These are phyloP conservation scores for Gleditsia sinensis DNA, from an alignment of 306 rosid species.

Conservation along the genomic window DNA sequence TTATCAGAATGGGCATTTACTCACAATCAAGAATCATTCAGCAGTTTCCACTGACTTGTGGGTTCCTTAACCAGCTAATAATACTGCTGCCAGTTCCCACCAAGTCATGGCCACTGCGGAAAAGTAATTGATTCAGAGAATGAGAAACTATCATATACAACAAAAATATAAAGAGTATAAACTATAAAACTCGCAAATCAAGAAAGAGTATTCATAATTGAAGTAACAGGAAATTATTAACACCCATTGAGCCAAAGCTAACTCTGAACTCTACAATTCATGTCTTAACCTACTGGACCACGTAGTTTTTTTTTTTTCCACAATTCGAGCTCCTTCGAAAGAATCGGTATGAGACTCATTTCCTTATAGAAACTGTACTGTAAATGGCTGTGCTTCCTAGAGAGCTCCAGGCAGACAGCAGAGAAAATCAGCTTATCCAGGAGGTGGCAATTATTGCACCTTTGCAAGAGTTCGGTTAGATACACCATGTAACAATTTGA, in stretches of 20 bases:
- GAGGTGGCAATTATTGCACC: constrained; percentile 52
- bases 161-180: neutral
- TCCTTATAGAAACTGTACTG: constrained; percentile 33
- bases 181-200: constrained; percentile 25
- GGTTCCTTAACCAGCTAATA: too few species aligned
- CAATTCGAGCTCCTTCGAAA: constrained; percentile 40
- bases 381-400: constrained; percentile 29
- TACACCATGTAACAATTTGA: constrained; percentile 84
- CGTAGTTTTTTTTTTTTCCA: constrained; percentile 42
- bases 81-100: neutral
- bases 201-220: constrained; percentile 31
- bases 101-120: neutral
- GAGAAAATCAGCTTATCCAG: constrained; percentile 27
- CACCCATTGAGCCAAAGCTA: constrained; percentile 46
- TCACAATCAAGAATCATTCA: too few species aligned
- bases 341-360: constrained; percentile 36
- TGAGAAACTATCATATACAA: neutral
- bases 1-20: too few species aligned
- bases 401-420: constrained; percentile 39
- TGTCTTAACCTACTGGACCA: constrained; percentile 41
- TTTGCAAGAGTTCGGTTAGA: constrained; percentile 77
- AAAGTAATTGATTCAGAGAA: neutral
- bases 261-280: constrained; percentile 60
- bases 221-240: constrained; percentile 42
- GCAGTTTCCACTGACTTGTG: too few species aligned